These are phyloP conservation scores for Apiosordaria backusii DNA, from an alignment of 495 filamentous ascomycete genomes.

Conservation along the genomic window DNA sequence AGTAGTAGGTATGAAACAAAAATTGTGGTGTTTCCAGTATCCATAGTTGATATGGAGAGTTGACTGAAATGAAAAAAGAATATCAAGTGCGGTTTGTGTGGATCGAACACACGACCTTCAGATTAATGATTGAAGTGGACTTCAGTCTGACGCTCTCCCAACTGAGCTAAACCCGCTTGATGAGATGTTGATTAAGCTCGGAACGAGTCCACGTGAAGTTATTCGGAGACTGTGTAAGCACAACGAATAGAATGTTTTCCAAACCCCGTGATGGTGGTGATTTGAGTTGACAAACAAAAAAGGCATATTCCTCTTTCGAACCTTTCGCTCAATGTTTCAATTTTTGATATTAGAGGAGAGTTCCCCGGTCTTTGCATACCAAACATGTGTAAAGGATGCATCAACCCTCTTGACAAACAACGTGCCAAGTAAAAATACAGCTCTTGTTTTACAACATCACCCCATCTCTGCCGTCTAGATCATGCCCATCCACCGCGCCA, in stretches of 20 bases:
- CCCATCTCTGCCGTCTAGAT: background rate
- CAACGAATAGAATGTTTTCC: too few relatives aligned
- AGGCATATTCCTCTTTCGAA: background rate
- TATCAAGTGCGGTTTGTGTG: slow-evolving; percentile 9
- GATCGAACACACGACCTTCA: slow-evolving; percentile 13
- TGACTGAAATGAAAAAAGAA: background rate
- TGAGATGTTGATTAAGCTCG: background rate
- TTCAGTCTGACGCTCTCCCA: slow-evolving; percentile 13
- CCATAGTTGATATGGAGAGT: background rate
- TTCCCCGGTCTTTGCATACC: background rate
- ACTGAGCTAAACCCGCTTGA: slow-evolving; percentile 6
- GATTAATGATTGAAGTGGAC: slow-evolving; percentile 9
- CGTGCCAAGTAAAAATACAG: background rate
- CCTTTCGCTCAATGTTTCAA: background rate
- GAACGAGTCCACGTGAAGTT: background rate
- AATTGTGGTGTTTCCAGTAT: background rate
- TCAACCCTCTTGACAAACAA: background rate
- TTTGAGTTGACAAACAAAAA: background rate
- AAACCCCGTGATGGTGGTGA: too few relatives aligned
- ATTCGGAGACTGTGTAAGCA: too few relatives aligned
- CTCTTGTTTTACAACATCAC: background rate
- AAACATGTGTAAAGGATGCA: too few relatives aligned
- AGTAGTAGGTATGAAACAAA: background rate
- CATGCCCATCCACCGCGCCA: background rate
- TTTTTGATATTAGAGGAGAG: background rate